Conservation (phyloP, 2,329 filamentous ascomycete genomes). For the Diaporthe australafricana region DNA sequence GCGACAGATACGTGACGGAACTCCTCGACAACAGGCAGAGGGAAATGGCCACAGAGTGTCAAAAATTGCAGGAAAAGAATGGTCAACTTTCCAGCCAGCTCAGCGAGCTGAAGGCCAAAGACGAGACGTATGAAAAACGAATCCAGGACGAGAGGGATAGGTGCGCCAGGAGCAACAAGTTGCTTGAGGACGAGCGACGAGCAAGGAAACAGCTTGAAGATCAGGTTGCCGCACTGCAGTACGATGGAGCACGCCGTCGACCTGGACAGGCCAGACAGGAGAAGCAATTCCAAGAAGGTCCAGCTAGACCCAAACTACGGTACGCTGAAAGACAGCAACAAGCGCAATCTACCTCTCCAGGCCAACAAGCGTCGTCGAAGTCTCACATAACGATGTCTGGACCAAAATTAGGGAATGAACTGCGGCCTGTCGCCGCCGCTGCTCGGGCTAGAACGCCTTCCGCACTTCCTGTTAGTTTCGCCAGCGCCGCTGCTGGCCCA, state of each 20-base stretch:
- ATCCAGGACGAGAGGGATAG: slow-evolving; percentile 50
- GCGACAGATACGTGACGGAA: slow-evolving; percentile 45
- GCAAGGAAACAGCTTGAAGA: slow-evolving; percentile 42
- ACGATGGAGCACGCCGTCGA: slow-evolving; percentile 40
- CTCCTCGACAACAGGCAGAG: slow-evolving; percentile 50
- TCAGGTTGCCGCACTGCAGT: slow-evolving; percentile 43
- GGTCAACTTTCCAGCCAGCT: slow-evolving; percentile 49
- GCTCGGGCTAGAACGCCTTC: not conserved
- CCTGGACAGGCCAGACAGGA: slow-evolving; percentile 25
- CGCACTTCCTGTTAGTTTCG: not conserved
- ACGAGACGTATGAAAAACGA: slow-evolving; percentile 53
- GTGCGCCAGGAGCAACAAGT: slow-evolving; percentile 48
- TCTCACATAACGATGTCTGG: not conserved
- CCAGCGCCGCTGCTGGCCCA: not conserved
- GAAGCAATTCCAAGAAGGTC: not conserved
- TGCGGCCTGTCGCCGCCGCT: not conserved
- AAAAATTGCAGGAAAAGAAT: slow-evolving; percentile 47
- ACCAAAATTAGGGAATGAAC: not conserved
- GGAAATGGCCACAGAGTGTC: slow-evolving; percentile 41
- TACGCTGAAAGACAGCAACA: not conserved
- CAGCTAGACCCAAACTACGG: not conserved
- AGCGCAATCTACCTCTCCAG: not conserved
- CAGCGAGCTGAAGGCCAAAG: slow-evolving; percentile 51
- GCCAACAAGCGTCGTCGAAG: not conserved
- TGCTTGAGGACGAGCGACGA: slow-evolving; percentile 51